phyloP scores from a whole-genome alignment of 2,329 filamentous ascomycete genomes.

The Thyridium curvatum region DNA sequence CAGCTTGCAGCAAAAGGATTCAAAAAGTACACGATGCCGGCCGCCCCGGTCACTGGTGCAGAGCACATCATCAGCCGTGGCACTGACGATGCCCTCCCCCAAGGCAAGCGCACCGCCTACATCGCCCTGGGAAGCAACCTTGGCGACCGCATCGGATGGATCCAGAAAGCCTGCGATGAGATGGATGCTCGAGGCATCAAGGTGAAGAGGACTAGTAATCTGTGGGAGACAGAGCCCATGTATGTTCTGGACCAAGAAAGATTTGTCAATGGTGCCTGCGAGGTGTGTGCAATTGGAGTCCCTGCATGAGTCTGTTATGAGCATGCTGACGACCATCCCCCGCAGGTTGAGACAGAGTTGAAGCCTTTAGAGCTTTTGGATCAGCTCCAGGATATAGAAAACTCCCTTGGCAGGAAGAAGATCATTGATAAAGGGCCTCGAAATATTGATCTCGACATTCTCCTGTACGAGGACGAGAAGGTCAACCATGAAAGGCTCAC shows the following conservation, averaged over 20 bases:
- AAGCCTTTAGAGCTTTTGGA: constrained; percentile 72
- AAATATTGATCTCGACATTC: constrained; percentile 89
- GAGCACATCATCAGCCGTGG: constrained; percentile 13
- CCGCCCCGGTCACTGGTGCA: background rate
- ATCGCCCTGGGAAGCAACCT: constrained; percentile 91
- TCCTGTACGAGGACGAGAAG: constrained; percentile 67
- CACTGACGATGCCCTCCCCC: constrained; percentile 11
- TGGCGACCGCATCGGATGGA: constrained; percentile 76
- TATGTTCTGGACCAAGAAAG: constrained; percentile 84
- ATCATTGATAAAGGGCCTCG: constrained; percentile 87
- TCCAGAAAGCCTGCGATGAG: constrained; percentile 74
- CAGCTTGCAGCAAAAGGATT: constrained; percentile 1
- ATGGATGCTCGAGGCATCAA: constrained; percentile 70
- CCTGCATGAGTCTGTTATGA: background rate
- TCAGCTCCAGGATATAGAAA: constrained; percentile 78
- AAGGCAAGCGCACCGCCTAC: constrained; percentile 51
- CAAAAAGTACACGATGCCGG: constrained; percentile 9
- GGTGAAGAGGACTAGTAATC: constrained; percentile 72
- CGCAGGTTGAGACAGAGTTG: constrained; percentile 72
- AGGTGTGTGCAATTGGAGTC: constrained; percentile 45
- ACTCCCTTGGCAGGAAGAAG: constrained; percentile 71
- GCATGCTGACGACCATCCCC: constrained; percentile 3
- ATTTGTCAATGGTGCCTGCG: constrained; percentile 89
- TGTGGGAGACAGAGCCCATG: constrained; percentile 97
- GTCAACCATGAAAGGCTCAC: constrained; percentile 68